Evolutionary conservation across 305 asterid species (phyloP).

Genomic region (Fraxinus latifolia): DNA sequence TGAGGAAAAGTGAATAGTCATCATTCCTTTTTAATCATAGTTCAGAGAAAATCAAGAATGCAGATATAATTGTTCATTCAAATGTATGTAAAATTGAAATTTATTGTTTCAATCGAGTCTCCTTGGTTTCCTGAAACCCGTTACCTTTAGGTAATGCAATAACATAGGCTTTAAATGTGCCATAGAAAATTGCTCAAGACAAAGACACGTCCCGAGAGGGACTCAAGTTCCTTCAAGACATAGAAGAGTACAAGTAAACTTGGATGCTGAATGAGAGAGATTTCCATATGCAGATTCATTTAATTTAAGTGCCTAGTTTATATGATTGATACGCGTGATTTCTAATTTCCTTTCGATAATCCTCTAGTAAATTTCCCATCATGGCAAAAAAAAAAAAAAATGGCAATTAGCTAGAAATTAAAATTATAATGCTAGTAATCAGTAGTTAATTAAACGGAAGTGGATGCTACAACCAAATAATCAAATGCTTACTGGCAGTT

Average conservation of each 20-base stretch:
- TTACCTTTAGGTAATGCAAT: background rate
- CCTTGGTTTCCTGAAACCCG: background rate
- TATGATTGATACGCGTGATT: background rate
- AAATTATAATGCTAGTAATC: conserved; percentile 11
- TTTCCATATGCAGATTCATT: background rate
- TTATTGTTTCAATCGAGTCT: background rate
- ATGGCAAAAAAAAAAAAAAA: background rate
- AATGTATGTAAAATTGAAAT: background rate
- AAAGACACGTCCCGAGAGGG: background rate
- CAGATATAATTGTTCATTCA: background rate
- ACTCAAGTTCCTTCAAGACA: background rate
- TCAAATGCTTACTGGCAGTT: conserved; percentile 38
- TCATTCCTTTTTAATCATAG: background rate
- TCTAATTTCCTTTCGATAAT: background rate
- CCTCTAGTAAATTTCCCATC: conserved; percentile 8
- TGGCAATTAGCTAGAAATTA: background rate
- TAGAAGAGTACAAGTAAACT: background rate
- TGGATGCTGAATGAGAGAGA: background rate
- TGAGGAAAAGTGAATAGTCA: background rate
- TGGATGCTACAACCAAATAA: conserved; percentile 1
- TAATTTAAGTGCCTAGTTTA: background rate
- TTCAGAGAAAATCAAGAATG: background rate
- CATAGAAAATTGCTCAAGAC: background rate
- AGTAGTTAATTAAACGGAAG: background rate
- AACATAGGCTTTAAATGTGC: background rate